Evolutionary conservation across 768 basidiomycete species (phyloP).

Genomic region (Calocybe indica): DNA sequence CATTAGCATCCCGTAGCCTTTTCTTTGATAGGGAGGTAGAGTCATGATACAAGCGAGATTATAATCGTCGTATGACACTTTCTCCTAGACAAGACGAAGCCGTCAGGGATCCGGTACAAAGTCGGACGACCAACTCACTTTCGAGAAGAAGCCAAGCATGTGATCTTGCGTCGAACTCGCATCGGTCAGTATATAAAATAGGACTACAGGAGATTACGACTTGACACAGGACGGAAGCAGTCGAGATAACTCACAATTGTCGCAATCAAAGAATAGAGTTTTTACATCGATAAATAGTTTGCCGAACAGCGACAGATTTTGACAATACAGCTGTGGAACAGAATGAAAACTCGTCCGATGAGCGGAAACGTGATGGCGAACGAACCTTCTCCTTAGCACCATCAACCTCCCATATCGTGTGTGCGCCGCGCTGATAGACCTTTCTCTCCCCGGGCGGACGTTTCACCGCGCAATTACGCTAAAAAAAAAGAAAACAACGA

Average conservation of each 20-base stretch:
- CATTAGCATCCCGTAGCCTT: conserved; percentile 90
- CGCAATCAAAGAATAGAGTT: conserved; percentile 87
- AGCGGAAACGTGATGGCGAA: neutral
- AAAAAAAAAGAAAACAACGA: neutral
- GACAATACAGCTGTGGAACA: conserved; percentile 77
- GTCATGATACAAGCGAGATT: conserved; percentile 97
- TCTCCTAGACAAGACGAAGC: conserved; percentile 54
- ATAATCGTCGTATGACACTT: conserved; percentile 92
- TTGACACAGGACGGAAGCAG: neutral
- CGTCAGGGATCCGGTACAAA: neutral
- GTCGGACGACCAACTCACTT: conserved; percentile 26
- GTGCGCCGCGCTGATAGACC: conserved; percentile 86
- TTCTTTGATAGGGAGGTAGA: conserved; percentile 86
- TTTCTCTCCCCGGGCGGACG: conserved; percentile 78
- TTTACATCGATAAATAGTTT: conserved; percentile 99
- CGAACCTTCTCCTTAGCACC: conserved; percentile 78
- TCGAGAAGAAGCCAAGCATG: conserved; percentile 70
- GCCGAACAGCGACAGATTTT: conserved; percentile 92
- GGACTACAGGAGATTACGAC: conserved; percentile 39
- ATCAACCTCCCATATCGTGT: conserved; percentile 94
- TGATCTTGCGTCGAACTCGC: conserved; percentile 74
- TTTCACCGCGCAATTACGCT: conserved; percentile 63
- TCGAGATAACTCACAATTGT: conserved; percentile 56
- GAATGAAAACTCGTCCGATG: conserved; percentile 3
- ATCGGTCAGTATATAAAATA: conserved; percentile 92